Evolutionary conservation across 805 yeast species (phyloP), one percentile per base, ranked within the genome.

Genomic region (Tetrapisispora phaffii): DNA sequence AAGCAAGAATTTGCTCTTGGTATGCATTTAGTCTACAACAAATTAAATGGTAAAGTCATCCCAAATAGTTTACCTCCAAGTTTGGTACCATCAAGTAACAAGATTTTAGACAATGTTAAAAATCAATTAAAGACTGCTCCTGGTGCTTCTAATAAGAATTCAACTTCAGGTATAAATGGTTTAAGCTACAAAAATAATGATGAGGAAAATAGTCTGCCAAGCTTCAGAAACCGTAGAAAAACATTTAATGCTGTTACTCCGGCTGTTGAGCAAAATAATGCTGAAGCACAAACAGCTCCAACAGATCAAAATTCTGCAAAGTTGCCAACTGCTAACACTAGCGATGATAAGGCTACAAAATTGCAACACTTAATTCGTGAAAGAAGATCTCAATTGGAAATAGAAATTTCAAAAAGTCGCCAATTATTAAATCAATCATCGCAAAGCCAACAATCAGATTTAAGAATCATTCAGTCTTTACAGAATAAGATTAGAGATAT

Each of bases 1-100:
- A 79, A 77, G 56, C 96, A 90, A 60, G 95, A 86, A 62, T 90
- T 90, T 68, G 83, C 96, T 0, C 89, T 90, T 32, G 96, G 97
- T 24, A 90, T 90, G 97, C 96, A 93, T 71, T 72, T 90, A 47
- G 88, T 89, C 37, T 90, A 90, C 66, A 77, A 96, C 60, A 75
- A 89, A 49, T 70, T 90, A 60, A 89, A 87, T 59, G 96, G 97
- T 3, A 79, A 77, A 52, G 87, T 82, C 15, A 66, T 90, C 41
- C 97, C 97, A 19, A 59, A 72, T 39, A 70, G 79, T 44, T 73
- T 90, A 42, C 97, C 97, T 3, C 87, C 94, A 2, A 95, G 87
- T 57, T 74, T 90, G 51, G 69, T 88, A 24, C 97, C 97, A 7
- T 93, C 95, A 2, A 83, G 95, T 3, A 74, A 83, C 34, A 79